These are phyloP conservation scores for Cytospora paraplurivora DNA, from an alignment of 2,329 filamentous ascomycete species.

Conservation along the genomic window DNA sequence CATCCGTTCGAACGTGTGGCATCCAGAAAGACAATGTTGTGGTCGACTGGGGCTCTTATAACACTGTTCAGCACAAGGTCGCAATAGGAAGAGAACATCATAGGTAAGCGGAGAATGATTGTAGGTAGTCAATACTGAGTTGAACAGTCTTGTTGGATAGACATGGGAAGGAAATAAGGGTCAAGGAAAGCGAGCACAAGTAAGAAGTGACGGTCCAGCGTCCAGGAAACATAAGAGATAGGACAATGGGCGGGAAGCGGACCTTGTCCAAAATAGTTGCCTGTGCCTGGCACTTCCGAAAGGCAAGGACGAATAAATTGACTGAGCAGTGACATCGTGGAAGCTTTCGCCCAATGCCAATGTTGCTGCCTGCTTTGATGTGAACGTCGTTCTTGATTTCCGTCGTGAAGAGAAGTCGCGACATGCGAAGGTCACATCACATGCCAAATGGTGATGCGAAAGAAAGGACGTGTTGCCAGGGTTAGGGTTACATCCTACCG, in stretches of 20 bases:
- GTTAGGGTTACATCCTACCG: neutral
- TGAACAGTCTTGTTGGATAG: neutral
- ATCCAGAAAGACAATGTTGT: slow-evolving; percentile 10
- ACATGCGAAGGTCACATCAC: neutral
- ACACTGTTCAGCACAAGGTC: slow-evolving; percentile 23
- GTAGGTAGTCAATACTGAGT: neutral
- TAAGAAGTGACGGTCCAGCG: slow-evolving; percentile 7
- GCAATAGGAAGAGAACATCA: slow-evolving; percentile 20
- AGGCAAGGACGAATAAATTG: neutral
- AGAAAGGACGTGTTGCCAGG: neutral
- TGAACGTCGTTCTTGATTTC: too few relatives aligned
- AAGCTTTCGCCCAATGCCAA: neutral
- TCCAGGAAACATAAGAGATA: neutral
- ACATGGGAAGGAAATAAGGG: slow-evolving; percentile 8
- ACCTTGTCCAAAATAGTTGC: neutral
- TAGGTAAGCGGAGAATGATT: slow-evolving; percentile 13
- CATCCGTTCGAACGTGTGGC: slow-evolving; percentile 10
- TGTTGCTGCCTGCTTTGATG: neutral
- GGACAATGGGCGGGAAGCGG: neutral
- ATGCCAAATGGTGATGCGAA: neutral
- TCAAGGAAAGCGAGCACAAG: neutral
- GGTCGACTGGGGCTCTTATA: slow-evolving; percentile 17
- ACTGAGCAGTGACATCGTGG: neutral
- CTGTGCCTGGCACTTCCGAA: neutral
- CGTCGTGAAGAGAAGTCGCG: neutral